Conservation (phyloP, 108 stramenopile genomes). For the Chaetoceros tenuissimus region DNA sequence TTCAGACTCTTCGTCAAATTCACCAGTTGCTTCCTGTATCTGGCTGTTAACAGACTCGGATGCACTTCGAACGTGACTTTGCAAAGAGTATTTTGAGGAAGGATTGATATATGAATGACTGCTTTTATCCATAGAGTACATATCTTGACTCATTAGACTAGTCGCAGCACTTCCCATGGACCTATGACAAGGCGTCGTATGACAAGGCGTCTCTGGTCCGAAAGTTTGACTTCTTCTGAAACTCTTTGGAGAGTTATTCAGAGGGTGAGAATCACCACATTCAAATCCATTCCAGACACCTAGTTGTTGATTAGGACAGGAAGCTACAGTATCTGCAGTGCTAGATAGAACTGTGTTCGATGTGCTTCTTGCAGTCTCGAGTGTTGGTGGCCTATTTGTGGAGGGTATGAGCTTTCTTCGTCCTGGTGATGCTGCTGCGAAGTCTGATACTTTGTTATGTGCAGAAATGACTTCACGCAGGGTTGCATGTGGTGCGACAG, state of each 20-base stretch:
- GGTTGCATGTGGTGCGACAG: neutral
- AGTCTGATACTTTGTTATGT: neutral
- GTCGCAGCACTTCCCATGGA: neutral
- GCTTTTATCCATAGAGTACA: too few relatives aligned
- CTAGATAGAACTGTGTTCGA: neutral
- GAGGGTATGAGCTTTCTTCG: neutral
- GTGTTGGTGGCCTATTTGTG: neutral
- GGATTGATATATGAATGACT: too few relatives aligned
- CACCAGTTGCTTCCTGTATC: too few relatives aligned
- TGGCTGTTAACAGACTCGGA: too few relatives aligned
- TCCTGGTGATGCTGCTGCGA: too few relatives aligned
- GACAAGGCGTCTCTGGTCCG: too few relatives aligned
- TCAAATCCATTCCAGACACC: slow-evolving; percentile 19
- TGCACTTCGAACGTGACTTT: too few relatives aligned
- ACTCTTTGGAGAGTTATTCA: neutral
- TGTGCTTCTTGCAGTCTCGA: neutral
- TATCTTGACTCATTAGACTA: neutral
- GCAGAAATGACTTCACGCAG: neutral
- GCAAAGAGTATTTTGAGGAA: too few relatives aligned
- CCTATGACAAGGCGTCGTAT: neutral
- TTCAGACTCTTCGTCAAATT: too few relatives aligned
- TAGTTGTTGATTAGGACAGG: slow-evolving; percentile 51
- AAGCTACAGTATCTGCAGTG: slow-evolving; percentile 1
- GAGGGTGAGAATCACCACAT: neutral
- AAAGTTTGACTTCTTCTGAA: neutral